Evolutionary conservation across 2,329 filamentous ascomycete genomes (phyloP), one percentile per base, ranked within the genome.

Genomic region (Alternaria sp.): DNA sequence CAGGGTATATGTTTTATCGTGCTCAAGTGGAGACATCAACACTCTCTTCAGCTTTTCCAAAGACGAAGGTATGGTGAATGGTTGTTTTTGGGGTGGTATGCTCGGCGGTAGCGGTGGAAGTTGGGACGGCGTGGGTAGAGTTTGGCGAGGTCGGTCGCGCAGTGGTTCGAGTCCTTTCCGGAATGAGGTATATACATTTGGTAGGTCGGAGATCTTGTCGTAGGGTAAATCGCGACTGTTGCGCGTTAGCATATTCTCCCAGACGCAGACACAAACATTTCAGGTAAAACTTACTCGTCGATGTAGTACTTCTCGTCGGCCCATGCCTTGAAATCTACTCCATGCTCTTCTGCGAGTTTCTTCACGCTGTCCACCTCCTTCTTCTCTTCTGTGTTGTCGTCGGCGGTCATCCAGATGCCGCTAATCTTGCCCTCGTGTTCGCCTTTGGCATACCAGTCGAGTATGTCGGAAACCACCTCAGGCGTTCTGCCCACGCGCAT

Each of bases 281-380:
- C 12, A 20, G 49, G 55, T 9, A 26, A 21, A 64, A 63, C 90
- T 80, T 82, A 94, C 92, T 94, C 91, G 71, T 94, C 90, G 55
- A 94, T 84, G 63, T 89, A 89, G 70, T 92, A 94, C 75, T 94
- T 95, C 78, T 94, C 92, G 70, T 95, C 92, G 0, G 80, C 78
- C 87, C 89, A 94, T 1, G 89, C 62, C 74, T 87, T 87, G 75
- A 93, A 92, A 2, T 88, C 84, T 5, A 89, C 82, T 1, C 82
- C 83, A 4, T 84, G 79, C 12, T 84, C 76, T 21, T 85, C 79
- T 59, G 90, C 89, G 0, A 87, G 74, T 0, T 81, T 75, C 26
- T 84, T 82, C 2, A 92, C 82, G 1, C 81, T 81, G 21, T 82
- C 78, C 70, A 93, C 89, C 58, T 94, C 91, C 5, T 81, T 78